Evolutionary conservation across 352 stramenopile species (phyloP).

Genomic region (Pythium guiyangense): DNA sequence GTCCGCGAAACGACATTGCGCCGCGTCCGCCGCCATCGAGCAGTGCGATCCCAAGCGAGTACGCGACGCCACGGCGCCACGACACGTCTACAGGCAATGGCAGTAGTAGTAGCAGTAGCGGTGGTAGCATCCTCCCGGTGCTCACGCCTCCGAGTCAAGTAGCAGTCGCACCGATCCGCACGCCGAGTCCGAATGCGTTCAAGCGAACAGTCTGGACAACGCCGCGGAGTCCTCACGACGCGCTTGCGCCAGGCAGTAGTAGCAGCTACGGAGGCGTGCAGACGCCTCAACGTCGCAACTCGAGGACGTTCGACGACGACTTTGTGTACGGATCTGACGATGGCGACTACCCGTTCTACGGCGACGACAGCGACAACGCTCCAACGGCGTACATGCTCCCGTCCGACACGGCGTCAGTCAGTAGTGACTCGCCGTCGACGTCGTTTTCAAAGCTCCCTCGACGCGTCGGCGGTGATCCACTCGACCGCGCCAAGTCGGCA

Average conservation of each 20-base stretch:
- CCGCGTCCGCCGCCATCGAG: conserved; percentile 11
- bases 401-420: not conserved
- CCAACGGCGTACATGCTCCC: conserved; percentile 1
- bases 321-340: not conserved
- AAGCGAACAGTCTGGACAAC: conserved; percentile 47
- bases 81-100: conserved; percentile 1
- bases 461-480: conserved; percentile 14
- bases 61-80: conserved; percentile 13
- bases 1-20: conserved; percentile 22
- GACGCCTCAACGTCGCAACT: not conserved
- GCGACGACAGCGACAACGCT: not conserved
- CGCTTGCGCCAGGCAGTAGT: not conserved
- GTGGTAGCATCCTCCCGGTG: conserved; percentile 34
- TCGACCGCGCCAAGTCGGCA: not conserved
- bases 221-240: conserved; percentile 16
- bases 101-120: conserved; percentile 1
- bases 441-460: not conserved
- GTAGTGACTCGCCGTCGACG: not conserved
- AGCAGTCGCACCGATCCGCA: conserved; percentile 4
- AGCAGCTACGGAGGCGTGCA: not conserved
- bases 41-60: conserved; percentile 4
- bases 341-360: conserved; percentile 3
- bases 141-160: conserved; percentile 15
- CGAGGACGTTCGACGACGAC: conserved; percentile 1
- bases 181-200: conserved; percentile 22